phyloP scores from a whole-genome alignment of 805 yeast species.

The Wickerhamiella dianesei region DNA sequence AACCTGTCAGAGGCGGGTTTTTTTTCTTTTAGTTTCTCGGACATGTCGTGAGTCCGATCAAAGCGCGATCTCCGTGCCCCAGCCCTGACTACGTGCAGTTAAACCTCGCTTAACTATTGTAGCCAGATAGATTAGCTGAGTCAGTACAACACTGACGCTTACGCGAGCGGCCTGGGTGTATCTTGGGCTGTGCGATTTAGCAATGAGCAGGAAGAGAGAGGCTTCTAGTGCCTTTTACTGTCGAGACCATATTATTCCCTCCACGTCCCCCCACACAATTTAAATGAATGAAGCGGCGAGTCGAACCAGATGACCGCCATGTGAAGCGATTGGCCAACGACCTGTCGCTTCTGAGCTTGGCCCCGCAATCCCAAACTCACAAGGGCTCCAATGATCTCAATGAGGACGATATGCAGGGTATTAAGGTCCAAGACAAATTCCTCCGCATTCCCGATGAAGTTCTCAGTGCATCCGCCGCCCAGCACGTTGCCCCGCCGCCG shows the following conservation, averaged over 20 bases:
- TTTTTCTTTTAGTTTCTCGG: not conserved
- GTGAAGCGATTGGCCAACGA: constrained; percentile 4
- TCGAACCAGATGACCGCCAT: not conserved
- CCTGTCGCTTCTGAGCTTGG: not conserved
- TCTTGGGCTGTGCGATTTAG: not conserved
- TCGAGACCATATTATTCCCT: no score
- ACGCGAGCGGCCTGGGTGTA: no score
- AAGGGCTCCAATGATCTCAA: not conserved
- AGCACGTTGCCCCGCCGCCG: not conserved
- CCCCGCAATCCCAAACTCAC: not conserved
- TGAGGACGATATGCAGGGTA: not conserved
- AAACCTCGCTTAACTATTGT: not conserved
- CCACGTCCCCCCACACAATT: not conserved
- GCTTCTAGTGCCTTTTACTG: not conserved
- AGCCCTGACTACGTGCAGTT: not conserved
- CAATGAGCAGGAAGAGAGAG: not conserved
- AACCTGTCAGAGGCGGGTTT: no score
- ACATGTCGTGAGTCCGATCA: not conserved
- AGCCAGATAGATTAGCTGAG: no score
- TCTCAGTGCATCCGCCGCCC: not conserved
- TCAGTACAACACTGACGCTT: no score
- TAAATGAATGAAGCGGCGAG: constrained; percentile 3
- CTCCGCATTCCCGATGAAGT: not conserved
- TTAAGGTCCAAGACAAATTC: not conserved
- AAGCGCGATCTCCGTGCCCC: not conserved